Conservation (phyloP, 441 rosid genomes). For the Adansonia madagascariensis region DNA sequence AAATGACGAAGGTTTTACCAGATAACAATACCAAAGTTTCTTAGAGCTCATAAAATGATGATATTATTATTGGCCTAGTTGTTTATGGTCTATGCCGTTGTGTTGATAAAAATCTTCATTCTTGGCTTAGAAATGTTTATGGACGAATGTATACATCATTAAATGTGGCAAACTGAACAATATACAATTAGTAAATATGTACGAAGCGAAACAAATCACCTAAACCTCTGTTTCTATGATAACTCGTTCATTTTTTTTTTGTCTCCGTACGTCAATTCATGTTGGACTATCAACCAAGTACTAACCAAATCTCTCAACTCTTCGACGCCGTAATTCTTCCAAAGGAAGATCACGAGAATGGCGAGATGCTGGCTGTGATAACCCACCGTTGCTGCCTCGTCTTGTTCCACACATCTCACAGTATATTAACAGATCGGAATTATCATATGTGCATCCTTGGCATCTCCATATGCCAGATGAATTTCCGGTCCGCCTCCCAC, state of each 20-base stretch:
- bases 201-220: not conserved
- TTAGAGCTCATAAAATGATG: too few species aligned
- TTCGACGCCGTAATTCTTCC: conserved; percentile 76
- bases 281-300: conserved; percentile 23
- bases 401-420: conserved; percentile 90
- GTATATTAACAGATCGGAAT: conserved; percentile 50
- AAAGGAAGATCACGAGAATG: conserved; percentile 44
- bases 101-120: not conserved
- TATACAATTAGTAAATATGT: not conserved
- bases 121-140: not conserved
- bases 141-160: not conserved
- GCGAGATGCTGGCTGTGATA: conserved; percentile 29
- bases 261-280: not conserved
- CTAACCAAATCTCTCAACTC: conserved; percentile 74
- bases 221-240: not conserved
- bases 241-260: not conserved
- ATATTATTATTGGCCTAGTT: too few species aligned
- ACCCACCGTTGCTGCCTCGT: conserved; percentile 40
- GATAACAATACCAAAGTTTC: too few species aligned
- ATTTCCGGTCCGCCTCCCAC: conserved; percentile 49
- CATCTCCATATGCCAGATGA: conserved; percentile 74
- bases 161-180: not conserved
- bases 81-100: not conserved
- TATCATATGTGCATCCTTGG: conserved; percentile 78
- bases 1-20: too few species aligned